Percentiles rank a stretch among this genome's conserved stretches.
Conservation (phyloP, 192 early-diverging fungal genomes). For the Podila epicladia region DNA sequence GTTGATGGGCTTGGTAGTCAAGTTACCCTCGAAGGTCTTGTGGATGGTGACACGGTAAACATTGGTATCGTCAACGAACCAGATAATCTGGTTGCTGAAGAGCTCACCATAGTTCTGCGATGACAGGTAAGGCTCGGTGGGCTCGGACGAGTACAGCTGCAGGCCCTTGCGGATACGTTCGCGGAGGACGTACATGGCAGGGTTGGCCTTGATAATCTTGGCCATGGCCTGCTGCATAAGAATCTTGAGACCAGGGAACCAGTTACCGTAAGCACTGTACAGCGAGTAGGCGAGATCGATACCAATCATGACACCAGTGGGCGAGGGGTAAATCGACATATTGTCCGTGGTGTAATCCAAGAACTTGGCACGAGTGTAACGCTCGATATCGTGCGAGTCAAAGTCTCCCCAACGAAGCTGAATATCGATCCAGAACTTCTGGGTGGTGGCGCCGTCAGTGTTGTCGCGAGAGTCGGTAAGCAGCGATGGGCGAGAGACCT, state of each 20-base stretch:
- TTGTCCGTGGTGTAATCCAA: constrained; percentile 98
- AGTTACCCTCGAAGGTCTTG: constrained; percentile 99
- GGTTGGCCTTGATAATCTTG: constrained; percentile 99
- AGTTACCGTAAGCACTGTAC: constrained; percentile 95
- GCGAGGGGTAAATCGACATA: constrained; percentile 99
- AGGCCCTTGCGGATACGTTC: constrained; percentile 99
- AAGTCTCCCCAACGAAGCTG: constrained; percentile 99
- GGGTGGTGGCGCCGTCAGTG: constrained; percentile 96
- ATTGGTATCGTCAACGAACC: constrained; percentile 99
- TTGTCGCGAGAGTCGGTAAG: constrained; percentile 93
- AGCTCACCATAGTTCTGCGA: constrained; percentile 96
- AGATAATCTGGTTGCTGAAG: constrained; percentile 98
- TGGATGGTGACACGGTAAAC: constrained; percentile 99
- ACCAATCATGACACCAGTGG: constrained; percentile 96
- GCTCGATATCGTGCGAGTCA: constrained; percentile 99
- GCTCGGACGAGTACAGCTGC: constrained; percentile 98
- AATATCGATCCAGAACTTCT: constrained; percentile 98
- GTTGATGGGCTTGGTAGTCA: constrained; percentile 99
- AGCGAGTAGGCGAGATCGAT: constrained; percentile 98
- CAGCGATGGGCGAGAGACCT: constrained; percentile 93
- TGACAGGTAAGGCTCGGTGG: constrained; percentile 97
- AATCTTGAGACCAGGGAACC: constrained; percentile 99
- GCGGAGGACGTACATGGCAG: constrained; percentile 95
- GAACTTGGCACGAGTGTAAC: constrained; percentile 98
- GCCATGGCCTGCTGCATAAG: constrained; percentile 97